A percentile compares a stretch with the other conserved stretches of the same genome.
Evolutionary conservation across 345 rosid species (phyloP).

Genomic region (Corymbia maculata): DNA sequence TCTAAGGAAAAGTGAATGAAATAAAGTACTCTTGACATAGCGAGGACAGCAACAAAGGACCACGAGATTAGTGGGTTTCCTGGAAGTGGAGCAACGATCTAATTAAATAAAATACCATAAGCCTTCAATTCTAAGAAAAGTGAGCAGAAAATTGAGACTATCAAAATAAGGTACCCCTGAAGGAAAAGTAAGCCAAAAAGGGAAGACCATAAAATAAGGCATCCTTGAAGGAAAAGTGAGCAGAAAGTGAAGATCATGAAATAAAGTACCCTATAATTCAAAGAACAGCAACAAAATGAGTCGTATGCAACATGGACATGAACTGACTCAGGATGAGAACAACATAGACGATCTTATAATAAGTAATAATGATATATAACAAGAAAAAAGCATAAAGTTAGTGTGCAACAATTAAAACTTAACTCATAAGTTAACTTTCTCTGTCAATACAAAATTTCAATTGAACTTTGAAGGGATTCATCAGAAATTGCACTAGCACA

Average conservation of each 20-base stretch:
- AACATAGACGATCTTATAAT: accelerated
- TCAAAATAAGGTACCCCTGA: too few relatives aligned
- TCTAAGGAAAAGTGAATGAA: neutral
- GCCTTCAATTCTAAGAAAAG: neutral
- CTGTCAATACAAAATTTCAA: neutral
- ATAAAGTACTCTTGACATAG: too few relatives aligned
- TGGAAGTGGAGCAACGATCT: too few relatives aligned
- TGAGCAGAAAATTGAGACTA: neutral
- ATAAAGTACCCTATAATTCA: too few relatives aligned
- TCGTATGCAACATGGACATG: neutral
- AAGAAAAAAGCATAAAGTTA: neutral
- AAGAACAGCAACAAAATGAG: neutral
- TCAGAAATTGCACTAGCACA: neutral
- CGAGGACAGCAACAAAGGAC: too few relatives aligned
- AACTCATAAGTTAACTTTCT: neutral
- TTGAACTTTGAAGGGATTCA: neutral
- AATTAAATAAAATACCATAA: too few relatives aligned
- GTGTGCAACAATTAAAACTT: neutral
- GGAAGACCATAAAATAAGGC: too few relatives aligned
- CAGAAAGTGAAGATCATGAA: too few relatives aligned
- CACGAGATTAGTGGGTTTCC: too few relatives aligned
- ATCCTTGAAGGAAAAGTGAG: neutral
- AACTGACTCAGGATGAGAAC: accelerated
- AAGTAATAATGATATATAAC: neutral
- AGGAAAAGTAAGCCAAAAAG: neutral